phyloP scores from a whole-genome alignment of 2,329 filamentous ascomycete species.

The Cephalotrichum gorgonifer region DNA sequence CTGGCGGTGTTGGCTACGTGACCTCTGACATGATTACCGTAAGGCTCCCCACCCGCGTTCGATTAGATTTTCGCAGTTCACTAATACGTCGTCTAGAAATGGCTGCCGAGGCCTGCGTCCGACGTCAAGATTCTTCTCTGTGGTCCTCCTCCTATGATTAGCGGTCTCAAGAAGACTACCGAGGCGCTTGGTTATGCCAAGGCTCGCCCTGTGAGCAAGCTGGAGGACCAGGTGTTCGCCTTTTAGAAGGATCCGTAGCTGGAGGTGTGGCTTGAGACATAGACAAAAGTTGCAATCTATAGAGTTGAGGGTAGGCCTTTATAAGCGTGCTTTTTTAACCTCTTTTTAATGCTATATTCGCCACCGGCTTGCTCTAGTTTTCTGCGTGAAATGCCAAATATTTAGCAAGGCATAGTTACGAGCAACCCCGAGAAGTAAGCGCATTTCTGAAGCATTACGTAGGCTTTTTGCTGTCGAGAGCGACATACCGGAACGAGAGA shows the following conservation, averaged over 20 bases:
- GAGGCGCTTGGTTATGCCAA: conserved; percentile 86
- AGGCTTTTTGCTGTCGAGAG: too few relatives aligned
- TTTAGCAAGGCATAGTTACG: too few relatives aligned
- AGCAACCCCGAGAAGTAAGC: too few relatives aligned
- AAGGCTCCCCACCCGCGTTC: conserved; percentile 15
- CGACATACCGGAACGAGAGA: too few relatives aligned
- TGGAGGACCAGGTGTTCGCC: conserved; percentile 95
- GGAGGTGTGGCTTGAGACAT: not conserved
- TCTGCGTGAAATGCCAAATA: too few relatives aligned
- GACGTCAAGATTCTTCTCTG: conserved; percentile 94
- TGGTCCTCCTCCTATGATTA: conserved; percentile 93
- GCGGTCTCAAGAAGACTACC: conserved; percentile 91
- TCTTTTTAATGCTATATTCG: too few relatives aligned
- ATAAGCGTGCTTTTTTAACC: too few relatives aligned
- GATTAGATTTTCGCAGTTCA: not conserved
- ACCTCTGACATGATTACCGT: conserved; percentile 93
- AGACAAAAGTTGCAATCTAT: conserved; percentile 2
- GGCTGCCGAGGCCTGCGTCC: conserved; percentile 67
- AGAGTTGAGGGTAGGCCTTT: not conserved
- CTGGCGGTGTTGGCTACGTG: conserved; percentile 87
- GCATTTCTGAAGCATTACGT: too few relatives aligned
- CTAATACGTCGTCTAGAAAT: conserved; percentile 42
- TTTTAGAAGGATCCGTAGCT: conserved; percentile 41
- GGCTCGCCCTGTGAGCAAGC: conserved; percentile 89
- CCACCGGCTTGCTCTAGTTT: too few relatives aligned